Evolutionary conservation across 768 basidiomycete genomes (phyloP), one percentile per base, ranked within the genome.

Genomic region (Nevesoporus exiguus): DNA sequence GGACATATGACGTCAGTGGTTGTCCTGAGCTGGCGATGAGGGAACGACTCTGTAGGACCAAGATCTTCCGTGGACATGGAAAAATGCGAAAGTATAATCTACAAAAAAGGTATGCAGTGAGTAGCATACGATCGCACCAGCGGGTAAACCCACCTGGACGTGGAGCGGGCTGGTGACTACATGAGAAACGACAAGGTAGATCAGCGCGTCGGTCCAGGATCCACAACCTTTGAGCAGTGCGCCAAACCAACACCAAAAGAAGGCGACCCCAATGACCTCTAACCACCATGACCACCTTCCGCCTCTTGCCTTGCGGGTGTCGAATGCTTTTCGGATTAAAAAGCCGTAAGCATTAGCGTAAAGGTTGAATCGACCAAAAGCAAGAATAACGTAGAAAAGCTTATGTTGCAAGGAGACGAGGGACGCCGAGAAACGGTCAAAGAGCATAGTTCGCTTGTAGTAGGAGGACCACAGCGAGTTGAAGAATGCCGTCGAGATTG

Each of bases 11-110:
- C 93, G 70, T 99, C 97, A 42, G 91, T 88, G 0, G 97, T 98
- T n/a, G 97, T 99, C 45, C 97, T 88, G 63, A 99, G 75, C 70
- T 99, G 97, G 15, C 97, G 86, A 61, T 92, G 87, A 4, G 88
- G 82, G 76, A 98, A 98, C 0, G 93, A 95, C 67, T 99, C 97
- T 27, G 75, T 74, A 1, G 92, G 91, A 13, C 95, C 95, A 19
- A 98, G 77, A 66, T 98, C 96, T 9, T 77, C 87, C 2, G 94
- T 95, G 13, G 96, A 93, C 77, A 94, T 93, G 46, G 92, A 88
- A 69, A 95, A 99, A 75, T 99, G 97, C 8, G 97, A 99, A 25
- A 98, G 83, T 1, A 98, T 95, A 62, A 99, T 98, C 87, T 88
- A 61, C 17, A 24, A 29, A 42, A 39, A 30, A 40, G 19, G 33